Evolutionary conservation across 2,329 filamentous ascomycete species (phyloP), one percentile per base, ranked within the genome.

Genomic region (Sclerotinia subarctica): DNA sequence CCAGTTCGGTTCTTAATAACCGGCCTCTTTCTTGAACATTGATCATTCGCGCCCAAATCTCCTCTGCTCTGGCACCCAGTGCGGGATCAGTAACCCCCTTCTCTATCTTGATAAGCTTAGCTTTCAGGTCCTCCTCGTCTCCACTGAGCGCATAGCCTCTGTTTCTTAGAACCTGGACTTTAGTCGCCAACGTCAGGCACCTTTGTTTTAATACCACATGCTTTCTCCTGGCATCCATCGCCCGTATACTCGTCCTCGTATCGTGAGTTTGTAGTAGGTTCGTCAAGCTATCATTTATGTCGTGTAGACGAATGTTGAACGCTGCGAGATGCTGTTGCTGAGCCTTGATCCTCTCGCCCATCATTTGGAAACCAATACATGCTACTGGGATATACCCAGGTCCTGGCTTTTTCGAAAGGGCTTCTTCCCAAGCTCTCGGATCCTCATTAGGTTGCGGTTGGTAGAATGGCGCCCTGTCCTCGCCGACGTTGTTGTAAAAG

Each of bases 401-500:
- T 49, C 86, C 89, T 5, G 92, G 92, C 80, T 94, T 93, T 76
- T 90, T 90, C 73, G 90, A 86, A 38, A 94, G 84, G 0, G 92
- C 92, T 74, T 93, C 90, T 75, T 96, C 92, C 91, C 92, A 96
- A 76, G 91, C 91, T 72, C 87, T 85, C 49, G 89, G 86, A 76
- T 94, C 88, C 76, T 95, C 92, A 73, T 86, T 82, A 1, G 87
- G 81, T 21, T 86, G 83, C 2, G 90, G 90, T 71, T 88, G 86
- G 78, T 91, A 94, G 78, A 90, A 93, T 15, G 90, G 90, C n/a
- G 90, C 88, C 76, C 86, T 85, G 64, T 87, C 85, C 74, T 90
- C 87, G 71, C 90, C 88, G 71, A 94, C 91, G 72, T 91, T 88
- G 80, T 95, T 95, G 83, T 95, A 96, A 78, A 95, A 92, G 81